Conservation (phyloP, 2,329 filamentous ascomycete genomes). For the Aspergillus sergii region DNA sequence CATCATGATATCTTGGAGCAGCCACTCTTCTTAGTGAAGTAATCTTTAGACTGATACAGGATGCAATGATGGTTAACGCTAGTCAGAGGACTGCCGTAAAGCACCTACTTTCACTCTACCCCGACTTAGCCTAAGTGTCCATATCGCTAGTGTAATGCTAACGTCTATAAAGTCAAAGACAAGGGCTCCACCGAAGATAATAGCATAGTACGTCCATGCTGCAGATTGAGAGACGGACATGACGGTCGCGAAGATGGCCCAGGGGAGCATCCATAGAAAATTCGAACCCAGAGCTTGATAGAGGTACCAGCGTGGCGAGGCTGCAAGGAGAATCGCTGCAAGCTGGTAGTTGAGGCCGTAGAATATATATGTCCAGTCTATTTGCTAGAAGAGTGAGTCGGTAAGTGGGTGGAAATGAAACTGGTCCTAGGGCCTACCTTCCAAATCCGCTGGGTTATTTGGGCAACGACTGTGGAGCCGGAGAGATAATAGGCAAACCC, state of each 20-base stretch:
- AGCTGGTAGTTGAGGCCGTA: conserved; percentile 58
- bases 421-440: conserved; percentile 12
- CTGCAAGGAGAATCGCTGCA: conserved; percentile 65
- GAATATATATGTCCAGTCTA: too few relatives aligned
- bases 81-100: too few relatives aligned
- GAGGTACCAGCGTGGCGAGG: conserved; percentile 67
- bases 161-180: conserved; percentile 26
- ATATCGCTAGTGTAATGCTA: background rate
- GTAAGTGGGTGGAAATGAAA: too few relatives aligned
- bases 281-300: conserved; percentile 69
- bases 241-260: conserved; percentile 60
- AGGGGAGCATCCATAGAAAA: conserved; percentile 68
- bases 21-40: too few relatives aligned
- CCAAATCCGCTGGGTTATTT: conserved; percentile 69
- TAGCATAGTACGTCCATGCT: conserved; percentile 25
- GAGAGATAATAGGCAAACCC: conserved; percentile 67
- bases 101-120: too few relatives aligned
- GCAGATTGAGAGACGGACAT: conserved; percentile 9
- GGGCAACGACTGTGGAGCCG: conserved; percentile 58
- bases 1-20: too few relatives aligned
- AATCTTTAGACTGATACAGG: too few relatives aligned
- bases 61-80: too few relatives aligned
- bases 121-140: too few relatives aligned
- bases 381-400: too few relatives aligned
- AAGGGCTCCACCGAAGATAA: conserved; percentile 26